Base-by-base conservation (phyloP, 139 green algal genomes). In the Closterium sp. region DNA sequence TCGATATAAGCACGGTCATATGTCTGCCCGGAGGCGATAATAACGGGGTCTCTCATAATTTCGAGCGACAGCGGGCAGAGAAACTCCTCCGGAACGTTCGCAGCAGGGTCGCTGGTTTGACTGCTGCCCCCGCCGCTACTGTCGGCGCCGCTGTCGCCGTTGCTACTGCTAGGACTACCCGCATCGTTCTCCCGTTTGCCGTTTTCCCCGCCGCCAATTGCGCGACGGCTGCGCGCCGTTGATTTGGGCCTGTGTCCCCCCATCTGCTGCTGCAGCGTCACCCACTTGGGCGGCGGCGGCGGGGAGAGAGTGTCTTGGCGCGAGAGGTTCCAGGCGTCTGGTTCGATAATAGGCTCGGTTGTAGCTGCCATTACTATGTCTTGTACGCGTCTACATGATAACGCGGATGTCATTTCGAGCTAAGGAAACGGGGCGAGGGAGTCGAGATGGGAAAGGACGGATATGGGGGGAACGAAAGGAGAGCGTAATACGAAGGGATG, bases 11-110 rank as follows among this genome's bases (percentile, higher is more conserved):
- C 85, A 31, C 85, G 85, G 17, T 87, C 85, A 9, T 87, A 87
- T 17, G 85, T 87, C n/a, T 87, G 85, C 85, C 85, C 85, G 0
- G 85, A 87, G 9, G 85, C n/a, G 28, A 87, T 31, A 87, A 87
- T 87, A 31, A 87, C 85, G 28, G 85, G 85, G 85, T 87, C 85
- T 21, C n/a, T 9, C 85, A 87, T 87, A 30, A 87, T 87, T 27
- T 87, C 85, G 10, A 87, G 85, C 85, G 85, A 87, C 27, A 87
- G 85, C 19, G 85, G 85, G 28, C 85, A 87, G 9, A 87, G 28
- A 87, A 87, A 87, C 85, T 87, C 85, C 85, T 87, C 85, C 28
- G 85, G 85, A 79, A 79, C 62, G 62, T 79, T 79, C 62, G 62
- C 62, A 4, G 62, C 62, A 24, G 62, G 62, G 27, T 79, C 62